These are phyloP conservation scores for Kuraishia capsulata DNA, from an alignment of 805 yeast genomes.

Conservation along the genomic window DNA sequence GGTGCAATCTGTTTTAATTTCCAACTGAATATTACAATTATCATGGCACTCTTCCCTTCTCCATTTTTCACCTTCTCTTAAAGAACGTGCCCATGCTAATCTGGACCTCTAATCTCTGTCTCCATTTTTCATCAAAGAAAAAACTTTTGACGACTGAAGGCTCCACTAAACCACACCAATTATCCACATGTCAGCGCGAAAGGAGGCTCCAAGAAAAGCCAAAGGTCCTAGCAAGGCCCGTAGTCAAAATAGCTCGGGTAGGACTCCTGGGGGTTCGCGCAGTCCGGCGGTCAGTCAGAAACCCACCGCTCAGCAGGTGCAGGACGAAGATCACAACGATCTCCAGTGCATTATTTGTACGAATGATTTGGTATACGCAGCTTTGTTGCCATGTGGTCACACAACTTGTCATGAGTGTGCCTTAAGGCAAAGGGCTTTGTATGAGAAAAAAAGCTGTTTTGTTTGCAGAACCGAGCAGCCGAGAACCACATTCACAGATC, in stretches of 20 bases:
- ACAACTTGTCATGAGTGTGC: constrained; percentile 76
- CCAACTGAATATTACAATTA: not conserved
- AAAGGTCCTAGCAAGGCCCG: no score
- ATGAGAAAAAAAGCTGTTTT: constrained; percentile 64
- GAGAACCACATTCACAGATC: constrained; percentile 48
- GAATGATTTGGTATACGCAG: constrained; percentile 49
- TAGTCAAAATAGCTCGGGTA: no score
- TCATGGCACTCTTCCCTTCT: no score
- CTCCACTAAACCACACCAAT: no score
- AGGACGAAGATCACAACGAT: constrained; percentile 22
- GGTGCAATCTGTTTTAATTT: not conserved
- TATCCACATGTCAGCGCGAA: no score
- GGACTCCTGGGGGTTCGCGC: no score
- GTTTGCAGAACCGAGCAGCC: constrained; percentile 73
- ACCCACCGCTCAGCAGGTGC: constrained; percentile 14
- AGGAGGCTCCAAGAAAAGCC: no score
- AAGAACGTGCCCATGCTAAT: no score
- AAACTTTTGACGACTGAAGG: no score
- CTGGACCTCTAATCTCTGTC: no score
- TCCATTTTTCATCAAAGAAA: no score
- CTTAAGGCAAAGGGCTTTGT: constrained; percentile 74
- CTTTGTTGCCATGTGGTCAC: constrained; percentile 79
- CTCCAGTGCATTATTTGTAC: constrained; percentile 80
- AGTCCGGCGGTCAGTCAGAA: not conserved
- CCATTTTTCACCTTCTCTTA: no score